A percentile compares a stretch with the other conserved stretches of the same genome.
These are phyloP conservation scores for Pugionium cornutum DNA, from an alignment of 345 rosid genomes.

Conservation along the genomic window DNA sequence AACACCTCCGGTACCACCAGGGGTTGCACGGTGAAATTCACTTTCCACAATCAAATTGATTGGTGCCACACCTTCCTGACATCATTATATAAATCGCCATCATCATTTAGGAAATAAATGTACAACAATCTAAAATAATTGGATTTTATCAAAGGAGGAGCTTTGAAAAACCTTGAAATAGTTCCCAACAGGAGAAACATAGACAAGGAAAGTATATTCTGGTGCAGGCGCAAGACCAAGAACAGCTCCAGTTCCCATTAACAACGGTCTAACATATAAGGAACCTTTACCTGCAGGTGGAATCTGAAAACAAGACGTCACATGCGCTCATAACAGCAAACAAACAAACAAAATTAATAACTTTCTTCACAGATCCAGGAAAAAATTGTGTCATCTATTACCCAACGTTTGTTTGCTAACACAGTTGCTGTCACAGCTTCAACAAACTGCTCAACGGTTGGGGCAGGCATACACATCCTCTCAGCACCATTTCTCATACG, in stretches of 20 bases:
- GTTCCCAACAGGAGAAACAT: conserved; percentile 96
- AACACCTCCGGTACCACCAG: conserved; percentile 97
- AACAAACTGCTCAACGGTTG: conserved; percentile 79
- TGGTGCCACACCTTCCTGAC: conserved; percentile 82
- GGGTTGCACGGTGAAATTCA: conserved; percentile 71
- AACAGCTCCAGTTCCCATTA: conserved; percentile 97
- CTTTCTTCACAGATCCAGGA: background rate
- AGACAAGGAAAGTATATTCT: conserved; percentile 85
- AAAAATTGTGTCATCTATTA: conserved; percentile 25
- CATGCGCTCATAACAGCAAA: background rate
- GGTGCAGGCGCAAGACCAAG: conserved; percentile 99
- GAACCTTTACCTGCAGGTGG: conserved; percentile 97
- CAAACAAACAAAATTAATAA: background rate
- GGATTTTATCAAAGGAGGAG: conserved; percentile 3
- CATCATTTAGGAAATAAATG: conserved; percentile 1
- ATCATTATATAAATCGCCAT: background rate
- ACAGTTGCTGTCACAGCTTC: conserved; percentile 85
- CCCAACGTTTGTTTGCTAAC: conserved; percentile 96
- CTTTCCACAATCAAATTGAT: conserved; percentile 41
- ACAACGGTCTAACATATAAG: conserved; percentile 82
- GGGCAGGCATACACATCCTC: conserved; percentile 95
- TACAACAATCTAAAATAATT: background rate
- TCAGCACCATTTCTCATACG: conserved; percentile 88
- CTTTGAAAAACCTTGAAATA: conserved; percentile 67
- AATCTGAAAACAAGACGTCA: conserved; percentile 50